These are phyloP conservation scores for Amorphotheca resinae DNA, from an alignment of 495 filamentous ascomycete species.

Conservation along the genomic window DNA sequence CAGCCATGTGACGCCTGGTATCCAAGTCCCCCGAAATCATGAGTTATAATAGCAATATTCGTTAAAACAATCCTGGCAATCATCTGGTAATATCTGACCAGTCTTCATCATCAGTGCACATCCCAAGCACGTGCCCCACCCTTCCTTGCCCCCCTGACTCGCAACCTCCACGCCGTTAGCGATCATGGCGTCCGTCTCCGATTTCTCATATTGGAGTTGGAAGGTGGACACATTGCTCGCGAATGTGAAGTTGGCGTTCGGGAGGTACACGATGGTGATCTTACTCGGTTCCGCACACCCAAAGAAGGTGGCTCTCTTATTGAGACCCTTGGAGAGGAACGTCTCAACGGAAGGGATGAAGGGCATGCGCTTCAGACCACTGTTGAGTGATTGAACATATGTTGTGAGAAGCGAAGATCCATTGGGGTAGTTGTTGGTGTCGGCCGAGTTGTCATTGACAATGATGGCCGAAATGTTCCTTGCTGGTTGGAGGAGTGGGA, in stretches of 20 bases:
- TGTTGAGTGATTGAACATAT: constrained; percentile 24
- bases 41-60: constrained; percentile 24
- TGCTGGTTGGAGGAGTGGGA: constrained; percentile 31
- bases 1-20: too few relatives aligned
- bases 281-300: constrained; percentile 27
- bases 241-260: constrained; percentile 28
- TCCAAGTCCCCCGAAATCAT: neutral
- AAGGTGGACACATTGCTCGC: constrained; percentile 22
- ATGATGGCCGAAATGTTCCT: constrained; percentile 30
- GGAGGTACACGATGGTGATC: constrained; percentile 31
- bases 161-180: constrained; percentile 28
- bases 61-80: constrained; percentile 29
- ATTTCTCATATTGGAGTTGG: constrained; percentile 25
- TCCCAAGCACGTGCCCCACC: constrained; percentile 28
- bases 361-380: constrained; percentile 26
- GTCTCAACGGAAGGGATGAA: constrained; percentile 25
- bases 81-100: constrained; percentile 19
- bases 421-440: constrained; percentile 32
- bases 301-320: constrained; percentile 32
- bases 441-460: constrained; percentile 34
- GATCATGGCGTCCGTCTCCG: constrained; percentile 28
- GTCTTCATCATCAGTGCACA: constrained; percentile 31
- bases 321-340: constrained; percentile 27
- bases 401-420: constrained; percentile 30
- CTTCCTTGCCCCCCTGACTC: constrained; percentile 19